Percentiles rank a stretch among this genome's conserved stretches.
phyloP scores from a whole-genome alignment of 2,329 filamentous ascomycete genomes.

The Penicillium nordicum region DNA sequence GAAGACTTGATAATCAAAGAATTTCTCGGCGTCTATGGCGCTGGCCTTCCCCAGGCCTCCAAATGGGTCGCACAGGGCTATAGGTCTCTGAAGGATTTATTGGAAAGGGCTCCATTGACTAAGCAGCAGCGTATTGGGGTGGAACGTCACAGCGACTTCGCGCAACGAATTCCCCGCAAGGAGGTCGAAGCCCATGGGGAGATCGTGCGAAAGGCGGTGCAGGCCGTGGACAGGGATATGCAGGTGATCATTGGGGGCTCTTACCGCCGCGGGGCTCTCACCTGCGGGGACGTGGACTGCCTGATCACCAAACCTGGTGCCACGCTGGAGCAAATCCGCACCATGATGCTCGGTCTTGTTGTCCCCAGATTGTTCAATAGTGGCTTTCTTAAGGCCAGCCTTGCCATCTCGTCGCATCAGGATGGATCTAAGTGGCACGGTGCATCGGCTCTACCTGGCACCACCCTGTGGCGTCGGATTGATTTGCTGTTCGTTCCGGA shows the following conservation, averaged over 20 bases:
- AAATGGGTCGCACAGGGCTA: slow-evolving; percentile 75
- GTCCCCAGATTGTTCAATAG: slow-evolving; percentile 58
- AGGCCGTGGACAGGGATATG: slow-evolving; percentile 59
- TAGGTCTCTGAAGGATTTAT: slow-evolving; percentile 70
- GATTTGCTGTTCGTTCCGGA: slow-evolving; percentile 82
- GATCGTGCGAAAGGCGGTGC: slow-evolving; percentile 60
- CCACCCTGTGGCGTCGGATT: slow-evolving; percentile 69
- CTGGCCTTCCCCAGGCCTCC: slow-evolving; percentile 65
- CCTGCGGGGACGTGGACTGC: slow-evolving; percentile 79
- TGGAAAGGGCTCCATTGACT: slow-evolving; percentile 59
- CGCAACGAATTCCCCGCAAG: slow-evolving; percentile 68
- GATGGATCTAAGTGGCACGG: slow-evolving; percentile 84
- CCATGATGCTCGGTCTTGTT: slow-evolving; percentile 61
- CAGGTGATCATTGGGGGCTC: slow-evolving; percentile 76
- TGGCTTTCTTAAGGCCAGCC: slow-evolving; percentile 66
- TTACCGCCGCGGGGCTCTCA: slow-evolving; percentile 72
- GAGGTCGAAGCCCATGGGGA: slow-evolving; percentile 70
- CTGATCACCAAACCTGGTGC: slow-evolving; percentile 70
- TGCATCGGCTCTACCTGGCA: slow-evolving; percentile 66
- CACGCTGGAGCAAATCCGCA: slow-evolving; percentile 55
- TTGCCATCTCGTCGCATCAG: slow-evolving; percentile 57
- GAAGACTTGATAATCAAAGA: slow-evolving; percentile 61
- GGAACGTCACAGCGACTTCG: slow-evolving; percentile 75
- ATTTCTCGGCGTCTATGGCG: slow-evolving; percentile 78
- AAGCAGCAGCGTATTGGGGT: slow-evolving; percentile 71